These are phyloP conservation scores for Mariannaea sp. DNA, from an alignment of 2,329 filamentous ascomycete species.

Conservation along the genomic window DNA sequence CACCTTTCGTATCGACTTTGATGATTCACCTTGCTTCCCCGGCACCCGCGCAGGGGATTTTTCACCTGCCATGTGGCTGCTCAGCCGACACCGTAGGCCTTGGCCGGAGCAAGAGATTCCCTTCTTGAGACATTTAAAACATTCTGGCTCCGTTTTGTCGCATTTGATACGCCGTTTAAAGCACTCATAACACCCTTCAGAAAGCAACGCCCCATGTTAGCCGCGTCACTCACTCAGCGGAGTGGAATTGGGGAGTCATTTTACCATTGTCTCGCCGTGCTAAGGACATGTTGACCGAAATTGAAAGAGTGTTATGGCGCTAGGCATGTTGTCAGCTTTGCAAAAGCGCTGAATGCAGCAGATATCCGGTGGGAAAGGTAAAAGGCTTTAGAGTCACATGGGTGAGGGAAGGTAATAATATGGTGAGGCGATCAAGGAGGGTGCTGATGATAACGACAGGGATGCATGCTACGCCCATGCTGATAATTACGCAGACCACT, in stretches of 20 bases:
- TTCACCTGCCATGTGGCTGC: slow-evolving; percentile 35
- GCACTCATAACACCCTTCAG: slow-evolving; percentile 47
- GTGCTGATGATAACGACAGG: background rate
- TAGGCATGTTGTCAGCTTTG: background rate
- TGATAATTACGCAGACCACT: background rate
- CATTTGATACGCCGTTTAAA: slow-evolving; percentile 46
- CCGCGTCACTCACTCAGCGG: background rate
- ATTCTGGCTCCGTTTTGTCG: slow-evolving; percentile 46
- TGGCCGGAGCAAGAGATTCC: slow-evolving; percentile 47
- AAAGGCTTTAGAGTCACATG: too few relatives aligned
- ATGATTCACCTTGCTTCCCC: background rate
- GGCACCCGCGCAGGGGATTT: background rate
- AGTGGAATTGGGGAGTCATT: background rate
- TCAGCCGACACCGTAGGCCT: slow-evolving; percentile 44
- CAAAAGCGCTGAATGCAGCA: too few relatives aligned
- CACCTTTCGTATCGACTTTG: background rate
- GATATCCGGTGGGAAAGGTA: too few relatives aligned
- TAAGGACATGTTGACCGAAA: background rate
- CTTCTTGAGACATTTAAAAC: slow-evolving; percentile 46
- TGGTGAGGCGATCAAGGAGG: background rate
- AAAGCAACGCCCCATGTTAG: background rate
- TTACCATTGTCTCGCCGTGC: background rate
- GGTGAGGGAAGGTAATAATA: background rate
- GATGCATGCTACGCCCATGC: background rate
- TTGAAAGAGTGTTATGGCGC: background rate